Evolutionary conservation across 2,329 filamentous ascomycete species (phyloP), one percentile per base, ranked within the genome.

Genomic region (Periconia macrospinosa): DNA sequence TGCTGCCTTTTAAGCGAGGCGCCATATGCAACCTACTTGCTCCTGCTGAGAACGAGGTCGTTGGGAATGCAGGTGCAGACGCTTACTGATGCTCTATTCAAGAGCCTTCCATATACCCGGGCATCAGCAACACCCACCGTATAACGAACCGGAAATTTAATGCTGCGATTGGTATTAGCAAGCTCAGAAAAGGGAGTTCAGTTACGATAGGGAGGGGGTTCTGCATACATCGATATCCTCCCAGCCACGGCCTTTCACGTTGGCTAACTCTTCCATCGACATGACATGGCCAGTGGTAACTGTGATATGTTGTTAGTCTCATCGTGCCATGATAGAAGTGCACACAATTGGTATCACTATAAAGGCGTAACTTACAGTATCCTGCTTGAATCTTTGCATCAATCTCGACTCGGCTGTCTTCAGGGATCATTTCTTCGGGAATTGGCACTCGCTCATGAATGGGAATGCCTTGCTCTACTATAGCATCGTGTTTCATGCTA

Each of bases 381-480:
- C 86, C 94, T 56, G 93, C 92, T 65, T 93, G 94, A 71, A 97
- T 97, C 80, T 97, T 97, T 54, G 94, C 94, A 75, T 97, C 94
- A 69, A 97, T 99, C 75, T 99, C 94, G n/a, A 97, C 94, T 61
- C 93, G 83, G 49, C 92, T 96, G 76, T 97, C 94, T 58, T 88
- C 90, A 13, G 94, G 94, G 65, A 97, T 97, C 84, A 94, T 86
- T 30, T 94, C 89, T 61, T 96, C 91, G 3, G 93, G 94, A 59
- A 97, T 91, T 56, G 95, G 92, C 45, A 97, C 87, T 56, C 92
- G 85, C 77, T 97, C 92, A 66, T 89, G 83, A 64, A 97, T 97
- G 30, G 91, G 90, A 62, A 92, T 92, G 52, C 90, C 90, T 78
- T 92, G 89, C 54, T 86, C 84, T 49, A 94, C 90, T 68, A 94